Base-by-base conservation (phyloP, 2,329 filamentous ascomycete genomes). In the Fusarium sp. region DNA sequence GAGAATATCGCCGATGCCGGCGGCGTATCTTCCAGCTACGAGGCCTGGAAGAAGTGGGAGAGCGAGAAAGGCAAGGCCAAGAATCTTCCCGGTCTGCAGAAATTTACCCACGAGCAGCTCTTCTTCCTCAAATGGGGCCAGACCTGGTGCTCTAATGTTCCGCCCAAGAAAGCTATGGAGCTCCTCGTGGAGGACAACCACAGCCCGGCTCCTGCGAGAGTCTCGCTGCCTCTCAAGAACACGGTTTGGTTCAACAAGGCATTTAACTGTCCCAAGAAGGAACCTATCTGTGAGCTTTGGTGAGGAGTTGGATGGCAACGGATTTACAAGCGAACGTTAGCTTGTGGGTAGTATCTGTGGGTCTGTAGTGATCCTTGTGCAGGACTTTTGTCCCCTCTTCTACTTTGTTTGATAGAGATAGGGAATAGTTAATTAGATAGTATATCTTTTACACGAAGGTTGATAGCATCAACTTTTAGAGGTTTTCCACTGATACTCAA, bases 1-100 rank as follows among this genome's bases (percentile, higher is more conserved):
- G 91, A 93, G 79, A 92, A 92, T 73, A 90, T 93, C 72, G 90
- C 90, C 3, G 91, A 93, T 76, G 88, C 90, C 1, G 91, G 90
- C 15, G 91, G 91, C 15, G 75, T 93, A 0, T 83, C 84, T 9
- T 87, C 89, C 0, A 83, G 89, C 1, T 92, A 87, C 74, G 81
- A 84, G 24, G 89, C 90, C 1, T 93, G 91, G 90, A 86, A 89
- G 75, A 86, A 85, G 67, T 84, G 84, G 13, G 84, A 87, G 33
- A 77, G 81, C 3, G 79, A 84, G 39, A 83, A 82, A n/a, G 62
- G 68, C 1, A 81, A 85, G 0, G 85, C 86, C 59, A 73, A 83
- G 73, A 76, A 83, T 39, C 82, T 92, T 17, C 89, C 89, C 0
- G 90, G 90, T 0, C 76, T 93, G 8, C 83, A 87, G 6, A 69